phyloP scores from a whole-genome alignment of 2,329 filamentous ascomycete species.

The Colletotrichum sp. region DNA sequence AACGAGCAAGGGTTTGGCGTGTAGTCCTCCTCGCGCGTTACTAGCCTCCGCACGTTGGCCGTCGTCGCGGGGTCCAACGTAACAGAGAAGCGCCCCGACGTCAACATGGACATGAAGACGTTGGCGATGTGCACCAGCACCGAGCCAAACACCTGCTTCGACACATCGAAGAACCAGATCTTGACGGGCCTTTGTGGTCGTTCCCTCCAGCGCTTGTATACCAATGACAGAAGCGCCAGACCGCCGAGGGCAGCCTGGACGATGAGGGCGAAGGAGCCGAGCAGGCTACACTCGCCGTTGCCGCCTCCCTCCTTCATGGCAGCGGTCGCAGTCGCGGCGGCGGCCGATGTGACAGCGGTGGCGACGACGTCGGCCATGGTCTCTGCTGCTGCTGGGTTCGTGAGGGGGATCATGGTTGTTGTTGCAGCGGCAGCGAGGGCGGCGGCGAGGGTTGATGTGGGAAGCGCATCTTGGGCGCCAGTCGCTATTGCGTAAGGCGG shows the following conservation, averaged over 20 bases:
- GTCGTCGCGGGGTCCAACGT: constrained; percentile 55
- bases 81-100: constrained; percentile 80
- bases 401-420: constrained; percentile 6
- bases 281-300: constrained; percentile 79
- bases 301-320: constrained; percentile 33
- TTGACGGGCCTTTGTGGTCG: constrained; percentile 89
- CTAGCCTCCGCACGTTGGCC: constrained; percentile 38
- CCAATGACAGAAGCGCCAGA: constrained; percentile 83
- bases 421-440: constrained; percentile 7
- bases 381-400: constrained; percentile 16
- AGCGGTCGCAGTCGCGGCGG: constrained; percentile 30
- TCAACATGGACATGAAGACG: constrained; percentile 95
- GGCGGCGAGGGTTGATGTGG: constrained; percentile 12
- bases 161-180: constrained; percentile 98
- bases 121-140: constrained; percentile 92
- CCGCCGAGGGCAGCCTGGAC: constrained; percentile 87
- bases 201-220: constrained; percentile 93
- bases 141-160: constrained; percentile 96
- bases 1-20: constrained; percentile 95
- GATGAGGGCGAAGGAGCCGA: constrained; percentile 89
- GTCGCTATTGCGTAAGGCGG: constrained; percentile 19
- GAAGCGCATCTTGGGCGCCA: constrained; percentile 11
- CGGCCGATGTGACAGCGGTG: constrained; percentile 32
- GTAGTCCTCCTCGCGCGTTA: constrained; percentile 57
- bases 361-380: constrained; percentile 28